Base-by-base conservation (phyloP, 2,329 filamentous ascomycete species). In the Trichophaea hybrida region DNA sequence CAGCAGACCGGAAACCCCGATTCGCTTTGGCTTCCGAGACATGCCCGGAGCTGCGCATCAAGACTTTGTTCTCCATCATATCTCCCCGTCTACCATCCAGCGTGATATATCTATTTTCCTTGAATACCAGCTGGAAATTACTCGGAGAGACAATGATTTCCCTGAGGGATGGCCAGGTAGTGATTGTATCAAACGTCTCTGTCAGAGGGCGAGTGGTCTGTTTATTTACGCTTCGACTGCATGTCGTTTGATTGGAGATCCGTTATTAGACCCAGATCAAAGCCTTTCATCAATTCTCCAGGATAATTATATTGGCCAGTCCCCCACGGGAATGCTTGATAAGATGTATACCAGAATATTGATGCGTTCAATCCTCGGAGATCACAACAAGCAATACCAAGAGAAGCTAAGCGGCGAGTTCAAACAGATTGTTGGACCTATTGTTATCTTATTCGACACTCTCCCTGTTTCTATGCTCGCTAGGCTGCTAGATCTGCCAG, bases 221-320 rank as follows among this genome's bases (percentile, higher is more conserved):
- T 70, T 70, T 57, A 70, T 70, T 35, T 69, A 62, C 58, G 65
- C 67, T 31, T 61, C 65, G 38, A 70, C 68, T 7, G 59, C 64
- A 10, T 71, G 68, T 60, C 67, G 65, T 12, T 70, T 69, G 46
- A 61, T 72, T 46, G 32, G 55, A 32, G 57, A 59, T 24, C 31
- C 34, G 31, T 1, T 17, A 2, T 49, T 44, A 35, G 48, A 57
- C 57, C 55, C 59, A 1, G 48, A 59, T 31, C 48, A 60, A 43
- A 43, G 40, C 15, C 46, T 64, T 4, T 35, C 34, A 35, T 6
- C 35, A 8, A 35, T 64, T 35, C 44, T 59, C 17, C 15, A 52
- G 7, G 35, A 40, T 54, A 37, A 7, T 4, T 6, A 57, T 57
- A 13, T 6, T 15, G 33, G 6, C 53, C 12, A 44, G 8, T 10